These are phyloP conservation scores for Cerrena zonata DNA, from an alignment of 1,284 basidiomycete species.

Conservation along the genomic window DNA sequence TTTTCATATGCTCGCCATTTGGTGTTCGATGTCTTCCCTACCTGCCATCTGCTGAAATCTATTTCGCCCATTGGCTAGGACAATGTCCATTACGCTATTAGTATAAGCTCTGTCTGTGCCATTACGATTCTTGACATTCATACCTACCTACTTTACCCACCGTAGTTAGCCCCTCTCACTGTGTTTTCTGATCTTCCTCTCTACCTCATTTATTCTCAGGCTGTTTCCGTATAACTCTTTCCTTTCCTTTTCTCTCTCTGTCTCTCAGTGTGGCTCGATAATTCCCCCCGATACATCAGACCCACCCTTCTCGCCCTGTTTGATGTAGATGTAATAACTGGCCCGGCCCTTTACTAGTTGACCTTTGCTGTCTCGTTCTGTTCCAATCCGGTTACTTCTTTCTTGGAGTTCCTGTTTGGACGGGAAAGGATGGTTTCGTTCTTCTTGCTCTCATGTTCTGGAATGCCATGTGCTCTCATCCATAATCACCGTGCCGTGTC, in stretches of 20 bases:
- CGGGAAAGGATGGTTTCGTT: neutral
- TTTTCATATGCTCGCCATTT: neutral
- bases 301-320: neutral
- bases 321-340: neutral
- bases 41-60: neutral
- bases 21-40: neutral
- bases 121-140: neutral
- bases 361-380: neutral
- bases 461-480: neutral
- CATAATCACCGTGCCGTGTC: neutral
- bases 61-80: neutral
- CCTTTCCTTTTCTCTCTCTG: constrained; percentile 1
- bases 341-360: neutral
- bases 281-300: no score
- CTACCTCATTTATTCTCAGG: neutral
- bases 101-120: neutral
- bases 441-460: neutral
- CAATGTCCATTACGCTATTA: neutral
- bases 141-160: no score
- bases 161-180: neutral
- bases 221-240: neutral
- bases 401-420: neutral
- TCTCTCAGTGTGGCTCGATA: no score
- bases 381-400: neutral
- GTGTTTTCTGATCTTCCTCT: neutral